A percentile compares a stretch with the other conserved stretches of the same genome.
Conservation (phyloP, 345 rosid genomes). For the Eucalyptus leucophloia region DNA sequence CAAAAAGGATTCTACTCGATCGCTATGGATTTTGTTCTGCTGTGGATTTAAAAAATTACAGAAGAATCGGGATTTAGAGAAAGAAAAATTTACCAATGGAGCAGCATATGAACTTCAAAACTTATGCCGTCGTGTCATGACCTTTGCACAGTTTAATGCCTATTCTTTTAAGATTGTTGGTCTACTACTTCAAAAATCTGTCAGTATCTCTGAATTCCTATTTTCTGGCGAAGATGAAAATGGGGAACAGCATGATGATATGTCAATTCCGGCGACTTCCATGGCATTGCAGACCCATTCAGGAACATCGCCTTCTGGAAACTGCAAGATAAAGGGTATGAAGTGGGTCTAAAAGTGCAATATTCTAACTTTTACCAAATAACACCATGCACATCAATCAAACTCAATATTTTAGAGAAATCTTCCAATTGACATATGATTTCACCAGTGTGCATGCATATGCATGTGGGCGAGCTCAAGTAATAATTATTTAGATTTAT, state of each 20-base stretch:
- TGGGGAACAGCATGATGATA: slow-evolving; percentile 40
- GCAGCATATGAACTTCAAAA: slow-evolving; percentile 24
- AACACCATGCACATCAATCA: neutral
- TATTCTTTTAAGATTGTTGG: neutral
- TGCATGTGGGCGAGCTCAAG: neutral
- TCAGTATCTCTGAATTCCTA: neutral
- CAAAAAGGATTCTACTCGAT: neutral
- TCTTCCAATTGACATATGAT: neutral
- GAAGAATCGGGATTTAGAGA: neutral
- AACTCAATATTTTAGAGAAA: neutral
- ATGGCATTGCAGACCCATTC: slow-evolving; percentile 82
- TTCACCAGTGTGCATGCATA: neutral
- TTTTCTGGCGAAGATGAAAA: neutral
- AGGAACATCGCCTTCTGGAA: slow-evolving; percentile 67
- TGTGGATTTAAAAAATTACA: neutral
- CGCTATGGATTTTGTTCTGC: neutral
- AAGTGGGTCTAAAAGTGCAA: neutral
- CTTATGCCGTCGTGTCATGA: slow-evolving; percentile 3
- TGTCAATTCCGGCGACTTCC: slow-evolving; percentile 73
- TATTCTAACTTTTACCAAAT: neutral
- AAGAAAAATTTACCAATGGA: neutral
- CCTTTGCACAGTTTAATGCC: neutral
- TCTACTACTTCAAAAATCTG: neutral
- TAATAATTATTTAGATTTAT: neutral
- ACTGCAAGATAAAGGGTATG: slow-evolving; percentile 16